Base-by-base conservation (phyloP, 495 filamentous ascomycete genomes). In the Saxispiralis lemnorum region DNA sequence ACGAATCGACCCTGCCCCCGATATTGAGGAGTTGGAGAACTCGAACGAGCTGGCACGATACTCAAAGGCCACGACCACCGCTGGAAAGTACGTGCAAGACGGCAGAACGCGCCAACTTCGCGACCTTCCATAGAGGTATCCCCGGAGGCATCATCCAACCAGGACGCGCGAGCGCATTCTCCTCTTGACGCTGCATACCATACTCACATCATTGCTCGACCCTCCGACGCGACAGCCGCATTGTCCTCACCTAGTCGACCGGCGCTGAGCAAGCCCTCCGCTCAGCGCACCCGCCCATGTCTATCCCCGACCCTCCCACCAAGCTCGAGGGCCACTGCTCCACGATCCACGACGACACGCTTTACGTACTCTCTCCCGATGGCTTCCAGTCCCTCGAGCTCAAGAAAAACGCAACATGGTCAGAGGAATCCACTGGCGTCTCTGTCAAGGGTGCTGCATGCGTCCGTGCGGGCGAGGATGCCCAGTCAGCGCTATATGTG, bases 291-390 rank as follows among this genome's bases (percentile, higher is more conserved):
- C 31, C 15, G 37, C 39, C 31, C 41, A 58, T 58, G 55, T 48
- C 55, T 14, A 39, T 47, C 14, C 61, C 61, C 28, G 38, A 49
- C 52, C 86, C 86, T 44, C 65, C 66, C 11, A 64, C 73, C 47
- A 57, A 71, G 48, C 64, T 93, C 49, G 69, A 71, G 52, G 75
- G 79, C 62, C 73, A 79, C 52, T 97, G 89, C 62, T 89, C 85
- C 13, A 73, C 78, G 45, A 70, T 97, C 41, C 66, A 81, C 61
- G 68, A 87, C 57, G 76, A 81, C 59, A 89, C 79, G 14, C 73
- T 97, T 13, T 97, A 93, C 63, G 76, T 76, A 10, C 95, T 83
- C 54, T 81, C 83, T 31, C 56, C 73, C 15, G 61, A 69, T 39
- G 82, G 78, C 17, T 85, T 97, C 44, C 76, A 82, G 54, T 79